These are phyloP conservation scores for Mycena belliarum DNA, from an alignment of 768 basidiomycete species.

Conservation along the genomic window DNA sequence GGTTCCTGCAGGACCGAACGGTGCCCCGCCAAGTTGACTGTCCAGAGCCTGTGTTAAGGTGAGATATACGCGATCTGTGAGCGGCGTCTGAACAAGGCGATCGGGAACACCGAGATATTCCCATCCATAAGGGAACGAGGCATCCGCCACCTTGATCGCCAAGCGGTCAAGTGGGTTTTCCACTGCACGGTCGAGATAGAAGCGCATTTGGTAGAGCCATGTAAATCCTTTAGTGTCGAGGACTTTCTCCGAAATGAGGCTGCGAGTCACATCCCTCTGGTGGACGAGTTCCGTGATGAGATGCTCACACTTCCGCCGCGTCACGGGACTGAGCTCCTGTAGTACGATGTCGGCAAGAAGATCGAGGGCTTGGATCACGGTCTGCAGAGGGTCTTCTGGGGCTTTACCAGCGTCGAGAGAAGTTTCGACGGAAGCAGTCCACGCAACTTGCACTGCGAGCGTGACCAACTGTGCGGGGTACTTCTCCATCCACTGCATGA, in stretches of 20 bases:
- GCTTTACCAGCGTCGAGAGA: constrained; percentile 57
- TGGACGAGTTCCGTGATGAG: constrained; percentile 98
- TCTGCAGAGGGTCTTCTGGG: constrained; percentile 70
- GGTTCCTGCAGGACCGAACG: constrained; percentile 98
- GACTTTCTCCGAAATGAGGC: constrained; percentile 67
- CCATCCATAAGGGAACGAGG: constrained; percentile 95
- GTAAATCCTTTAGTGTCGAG: constrained; percentile 72
- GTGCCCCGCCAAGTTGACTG: constrained; percentile 93
- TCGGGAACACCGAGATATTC: constrained; percentile 98
- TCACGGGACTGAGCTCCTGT: constrained; percentile 82
- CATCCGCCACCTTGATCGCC: constrained; percentile 83
- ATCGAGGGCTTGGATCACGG: constrained; percentile 82
- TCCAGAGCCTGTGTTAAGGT: constrained; percentile 95
- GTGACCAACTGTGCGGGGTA: constrained; percentile 97
- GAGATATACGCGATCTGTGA: constrained; percentile 95
- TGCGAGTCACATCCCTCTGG: constrained; percentile 91
- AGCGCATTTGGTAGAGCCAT: constrained; percentile 99
- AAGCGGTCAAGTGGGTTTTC: constrained; percentile 82
- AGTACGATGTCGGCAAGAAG: constrained; percentile 96
- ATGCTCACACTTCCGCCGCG: constrained; percentile 98
- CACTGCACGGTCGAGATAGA: constrained; percentile 77
- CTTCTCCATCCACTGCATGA: constrained; percentile 90
- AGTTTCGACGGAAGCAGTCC: constrained; percentile 84
- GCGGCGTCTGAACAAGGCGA: constrained; percentile 94
- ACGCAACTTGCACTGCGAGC: constrained; percentile 91